Conservation (phyloP, 441 rosid genomes). For the Eruca vesicaria region DNA sequence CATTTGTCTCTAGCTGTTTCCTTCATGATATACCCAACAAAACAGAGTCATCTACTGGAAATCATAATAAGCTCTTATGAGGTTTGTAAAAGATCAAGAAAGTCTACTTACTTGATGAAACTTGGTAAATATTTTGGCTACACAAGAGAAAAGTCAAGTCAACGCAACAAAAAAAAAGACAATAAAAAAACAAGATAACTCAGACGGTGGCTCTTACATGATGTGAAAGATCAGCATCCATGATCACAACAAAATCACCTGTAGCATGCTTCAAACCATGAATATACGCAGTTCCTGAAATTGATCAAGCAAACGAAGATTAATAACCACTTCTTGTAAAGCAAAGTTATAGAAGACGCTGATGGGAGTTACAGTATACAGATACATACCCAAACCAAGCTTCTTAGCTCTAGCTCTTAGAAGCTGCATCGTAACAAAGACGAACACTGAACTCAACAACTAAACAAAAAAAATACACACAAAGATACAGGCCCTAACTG, state of each 20-base stretch:
- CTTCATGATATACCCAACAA: slow-evolving; percentile 37
- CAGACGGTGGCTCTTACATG: slow-evolving; percentile 59
- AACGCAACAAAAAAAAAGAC: background rate
- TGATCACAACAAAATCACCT: slow-evolving; percentile 88
- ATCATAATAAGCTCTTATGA: background rate
- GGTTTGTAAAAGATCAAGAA: slow-evolving; percentile 8
- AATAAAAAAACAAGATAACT: background rate
- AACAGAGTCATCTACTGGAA: background rate
- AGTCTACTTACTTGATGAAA: slow-evolving; percentile 81
- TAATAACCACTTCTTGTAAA: background rate
- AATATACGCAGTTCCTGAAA: slow-evolving; percentile 85
- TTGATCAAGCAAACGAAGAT: slow-evolving; percentile 21
- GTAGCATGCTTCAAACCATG: slow-evolving; percentile 94
- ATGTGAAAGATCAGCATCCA: slow-evolving; percentile 99
- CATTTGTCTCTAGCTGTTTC: slow-evolving; percentile 90
- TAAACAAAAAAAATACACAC: background rate
- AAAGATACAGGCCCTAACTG: background rate
- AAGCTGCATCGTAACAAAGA: slow-evolving; percentile 49
- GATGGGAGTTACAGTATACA: background rate
- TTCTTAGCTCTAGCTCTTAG: slow-evolving; percentile 85
- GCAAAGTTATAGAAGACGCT: slow-evolving; percentile 3
- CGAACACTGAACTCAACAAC: slow-evolving; percentile 8
- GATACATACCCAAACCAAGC: slow-evolving; percentile 84
- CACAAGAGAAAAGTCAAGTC: slow-evolving; percentile 34
- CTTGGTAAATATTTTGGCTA: slow-evolving; percentile 95